Conservation (phyloP, 768 basidiomycete genomes). For the Tephrocybe sp. region DNA sequence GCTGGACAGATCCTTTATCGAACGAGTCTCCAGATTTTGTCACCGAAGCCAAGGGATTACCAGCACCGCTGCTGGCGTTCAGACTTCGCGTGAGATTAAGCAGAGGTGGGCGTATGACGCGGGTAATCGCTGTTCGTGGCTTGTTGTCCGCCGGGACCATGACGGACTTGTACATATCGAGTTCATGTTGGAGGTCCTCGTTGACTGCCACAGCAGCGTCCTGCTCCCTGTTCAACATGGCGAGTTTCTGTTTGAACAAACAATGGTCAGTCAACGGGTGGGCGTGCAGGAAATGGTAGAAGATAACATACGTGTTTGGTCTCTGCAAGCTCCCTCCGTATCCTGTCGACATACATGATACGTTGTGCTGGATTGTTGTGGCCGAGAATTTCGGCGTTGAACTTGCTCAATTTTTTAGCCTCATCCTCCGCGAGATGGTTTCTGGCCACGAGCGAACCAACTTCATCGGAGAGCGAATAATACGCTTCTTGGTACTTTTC, state of each 20-base stretch:
- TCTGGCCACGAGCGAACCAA: conserved; percentile 61
- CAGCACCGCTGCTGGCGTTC: conserved; percentile 19
- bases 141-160: conserved; percentile 47
- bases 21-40: conserved; percentile 1
- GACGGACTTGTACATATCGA: conserved; percentile 63
- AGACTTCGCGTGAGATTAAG: conserved; percentile 42
- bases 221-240: conserved; percentile 44
- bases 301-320: conserved; percentile 69
- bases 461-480: conserved; percentile 58
- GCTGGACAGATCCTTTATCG: conserved; percentile 9
- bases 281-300: background rate
- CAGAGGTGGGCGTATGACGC: conserved; percentile 49
- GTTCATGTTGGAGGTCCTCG: conserved; percentile 49
- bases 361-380: conserved; percentile 85
- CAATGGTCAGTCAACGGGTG: background rate
- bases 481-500: conserved; percentile 75
- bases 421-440: conserved; percentile 84
- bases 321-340: conserved; percentile 78
- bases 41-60: background rate
- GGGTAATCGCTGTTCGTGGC: conserved; percentile 54
- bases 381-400: conserved; percentile 85
- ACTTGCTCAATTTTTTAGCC: conserved; percentile 67
- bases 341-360: conserved; percentile 84
- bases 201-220: conserved; percentile 45
- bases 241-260: conserved; percentile 41